Evolutionary conservation across 768 basidiomycete species (phyloP), one percentile per base, ranked within the genome.

Genomic region (Hypholoma sublateritium): DNA sequence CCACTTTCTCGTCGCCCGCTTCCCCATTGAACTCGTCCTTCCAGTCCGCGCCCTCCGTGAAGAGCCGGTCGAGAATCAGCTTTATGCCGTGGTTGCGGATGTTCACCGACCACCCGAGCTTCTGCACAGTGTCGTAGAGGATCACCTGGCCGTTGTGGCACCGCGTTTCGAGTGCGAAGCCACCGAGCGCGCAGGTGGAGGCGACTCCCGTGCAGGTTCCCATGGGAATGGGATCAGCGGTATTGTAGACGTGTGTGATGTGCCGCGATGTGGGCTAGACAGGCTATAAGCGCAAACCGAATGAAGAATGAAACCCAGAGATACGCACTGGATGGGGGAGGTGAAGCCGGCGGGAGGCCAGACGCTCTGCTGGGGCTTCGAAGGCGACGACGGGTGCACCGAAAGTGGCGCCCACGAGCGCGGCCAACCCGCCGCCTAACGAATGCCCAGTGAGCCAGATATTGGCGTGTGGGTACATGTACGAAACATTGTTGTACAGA

Each of bases 381-480:
- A 96, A 95, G 0, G 93, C 83, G 11, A 99, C 91, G 14, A 89
- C 90, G 0, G 96, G 96, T 3, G 78, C 85, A n/a, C 96, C 96
- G 66, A 98, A 99, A 0, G 96, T 95, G 2, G 84, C 77, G 0
- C 92, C 94, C 7, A 98, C 75, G 4, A 99, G 80, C 0, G 93
- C 85, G 1, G 95, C 87, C 17, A 98, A 72, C 0, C 90, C 78
- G 0, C 96, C 96, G 14, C 96, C 96, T 12, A 98, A 79, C 25
- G 93, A 91, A 67, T 92, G 91, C 5, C 80, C 80, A 60, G 83
- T 83, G 4, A 98, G 65, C 95, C 95, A 98, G 50, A 98, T 95
- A 54, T 87, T 85, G 34, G 95, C 80, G 42, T 89, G 68, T 0
- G 96, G 96, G 67, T 96, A 98, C 82, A 96, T 84, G 62, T 87